Evolutionary conservation across 805 yeast genomes (phyloP).

Genomic region (Schizosaccharomyces japonicus): DNA sequence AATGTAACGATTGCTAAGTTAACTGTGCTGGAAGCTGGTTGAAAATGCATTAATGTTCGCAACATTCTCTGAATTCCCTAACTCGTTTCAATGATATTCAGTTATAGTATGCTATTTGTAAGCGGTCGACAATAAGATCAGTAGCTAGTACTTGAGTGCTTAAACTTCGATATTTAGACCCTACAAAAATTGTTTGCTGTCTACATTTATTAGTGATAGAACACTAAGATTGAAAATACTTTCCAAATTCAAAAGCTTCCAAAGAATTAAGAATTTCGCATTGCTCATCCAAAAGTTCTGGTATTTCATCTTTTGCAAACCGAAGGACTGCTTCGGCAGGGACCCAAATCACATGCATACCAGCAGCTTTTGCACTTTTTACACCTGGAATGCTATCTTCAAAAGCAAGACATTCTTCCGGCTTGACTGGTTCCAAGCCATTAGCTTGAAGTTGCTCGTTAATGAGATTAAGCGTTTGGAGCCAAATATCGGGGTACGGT

Average conservation of each 20-base stretch:
- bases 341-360: conserved; percentile 77
- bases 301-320: conserved; percentile 28
- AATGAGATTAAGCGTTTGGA: conserved; percentile 45
- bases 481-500: conserved; percentile 87
- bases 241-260: conserved; percentile 24
- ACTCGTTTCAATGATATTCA: background rate
- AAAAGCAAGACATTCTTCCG: conserved; percentile 67
- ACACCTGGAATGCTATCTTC: conserved; percentile 95
- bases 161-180: background rate
- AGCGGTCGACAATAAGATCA: background rate
- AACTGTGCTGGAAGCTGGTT: no score
- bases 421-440: conserved; percentile 25
- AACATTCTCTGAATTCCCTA: conserved; percentile 11
- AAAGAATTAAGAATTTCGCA: conserved; percentile 36
- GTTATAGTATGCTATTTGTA: background rate
- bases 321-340: conserved; percentile 57
- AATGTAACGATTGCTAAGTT: no score
- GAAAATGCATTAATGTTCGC: no score
- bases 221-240: conserved; percentile 6
- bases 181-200: background rate
- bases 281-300: conserved; percentile 23
- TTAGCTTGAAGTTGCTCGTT: conserved; percentile 26
- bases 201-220: background rate
- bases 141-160: background rate
- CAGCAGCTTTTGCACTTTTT: conserved; percentile 57